A percentile compares a stretch with the other conserved stretches of the same genome.
Conservation (phyloP, 768 basidiomycete genomes). For the Inosperma sp. region DNA sequence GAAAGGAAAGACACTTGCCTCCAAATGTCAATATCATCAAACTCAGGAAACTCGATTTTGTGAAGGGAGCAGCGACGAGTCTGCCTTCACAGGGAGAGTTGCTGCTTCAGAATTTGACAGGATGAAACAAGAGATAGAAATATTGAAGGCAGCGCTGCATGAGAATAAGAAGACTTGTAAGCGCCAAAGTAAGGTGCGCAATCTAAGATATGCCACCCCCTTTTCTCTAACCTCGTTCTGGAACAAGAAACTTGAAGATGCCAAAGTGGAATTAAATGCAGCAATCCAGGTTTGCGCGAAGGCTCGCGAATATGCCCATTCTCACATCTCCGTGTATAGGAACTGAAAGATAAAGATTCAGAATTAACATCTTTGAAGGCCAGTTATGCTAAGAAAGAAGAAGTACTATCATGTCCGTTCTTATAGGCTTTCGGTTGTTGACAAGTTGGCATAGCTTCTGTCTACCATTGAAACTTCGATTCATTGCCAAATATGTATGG, state of each 20-base stretch:
- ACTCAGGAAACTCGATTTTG: background rate
- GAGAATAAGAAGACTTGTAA: slow-evolving; percentile 48
- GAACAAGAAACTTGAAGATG: slow-evolving; percentile 49
- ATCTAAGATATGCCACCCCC: slow-evolving; percentile 7
- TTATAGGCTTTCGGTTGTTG: background rate
- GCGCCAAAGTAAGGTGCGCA: slow-evolving; percentile 54
- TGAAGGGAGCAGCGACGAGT: slow-evolving; percentile 2
- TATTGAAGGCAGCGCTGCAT: slow-evolving; percentile 43
- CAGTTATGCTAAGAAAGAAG: slow-evolving; percentile 50
- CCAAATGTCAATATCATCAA: background rate
- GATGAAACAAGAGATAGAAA: slow-evolving; percentile 54
- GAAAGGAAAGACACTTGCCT: background rate
- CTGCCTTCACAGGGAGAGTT: slow-evolving; percentile 28
- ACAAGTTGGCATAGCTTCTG: slow-evolving; percentile 39
- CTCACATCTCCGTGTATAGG: slow-evolving; percentile 25
- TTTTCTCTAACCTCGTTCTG: background rate
- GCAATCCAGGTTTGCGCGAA: slow-evolving; percentile 2
- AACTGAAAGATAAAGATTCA: slow-evolving; percentile 41
- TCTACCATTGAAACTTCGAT: slow-evolving; percentile 52
- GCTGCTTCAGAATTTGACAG: slow-evolving; percentile 48
- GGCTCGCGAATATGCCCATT: background rate
- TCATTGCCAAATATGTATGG: slow-evolving; percentile 78
- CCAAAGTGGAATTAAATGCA: slow-evolving; percentile 38
- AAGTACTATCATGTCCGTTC: slow-evolving; percentile 34
- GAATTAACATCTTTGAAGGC: slow-evolving; percentile 41